Conservation (phyloP, 495 filamentous ascomycete genomes). For the Lasiosphaeria ovina region DNA sequence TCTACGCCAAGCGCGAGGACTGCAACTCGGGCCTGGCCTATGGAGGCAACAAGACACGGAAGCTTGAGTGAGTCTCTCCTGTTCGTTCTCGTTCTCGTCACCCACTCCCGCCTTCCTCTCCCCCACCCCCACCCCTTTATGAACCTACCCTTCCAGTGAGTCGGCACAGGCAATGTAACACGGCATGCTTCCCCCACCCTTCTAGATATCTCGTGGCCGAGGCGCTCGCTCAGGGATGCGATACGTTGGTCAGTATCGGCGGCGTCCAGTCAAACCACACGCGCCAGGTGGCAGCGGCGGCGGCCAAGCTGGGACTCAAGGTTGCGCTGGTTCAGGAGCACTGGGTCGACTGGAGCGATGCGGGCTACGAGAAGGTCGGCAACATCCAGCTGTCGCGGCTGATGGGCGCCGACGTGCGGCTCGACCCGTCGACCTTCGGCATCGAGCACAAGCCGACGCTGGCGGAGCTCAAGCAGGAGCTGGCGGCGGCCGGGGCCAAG, state of each 20-base stretch:
- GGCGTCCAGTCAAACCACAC: conserved; percentile 68
- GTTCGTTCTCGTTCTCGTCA: too few species aligned
- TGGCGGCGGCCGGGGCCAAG: conserved; percentile 43
- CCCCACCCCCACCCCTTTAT: background rate
- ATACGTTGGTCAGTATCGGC: conserved; percentile 61
- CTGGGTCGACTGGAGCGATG: conserved; percentile 57
- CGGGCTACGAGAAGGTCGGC: conserved; percentile 54
- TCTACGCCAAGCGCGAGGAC: conserved; percentile 66
- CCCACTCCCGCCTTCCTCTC: too few species aligned
- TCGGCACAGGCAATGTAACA: background rate
- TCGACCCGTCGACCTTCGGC: conserved; percentile 52
- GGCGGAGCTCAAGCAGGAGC: conserved; percentile 44
- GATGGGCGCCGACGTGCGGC: conserved; percentile 57
- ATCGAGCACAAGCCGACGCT: conserved; percentile 60
- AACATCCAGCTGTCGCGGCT: conserved; percentile 63
- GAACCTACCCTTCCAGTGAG: background rate
- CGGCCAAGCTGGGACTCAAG: conserved; percentile 50
- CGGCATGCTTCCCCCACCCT: background rate
- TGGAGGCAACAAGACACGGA: conserved; percentile 66
- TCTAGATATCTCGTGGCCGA: conserved; percentile 54
- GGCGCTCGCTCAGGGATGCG: conserved; percentile 50
- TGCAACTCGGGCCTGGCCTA: conserved; percentile 60
- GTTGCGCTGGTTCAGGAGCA: conserved; percentile 59
- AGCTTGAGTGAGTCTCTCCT: conserved; percentile 53
- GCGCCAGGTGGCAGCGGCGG: conserved; percentile 59